A percentile compares a stretch with the other conserved stretches of the same genome.
Evolutionary conservation across 345 rosid genomes (phyloP).

Genomic region (Hibiscus syriacus): DNA sequence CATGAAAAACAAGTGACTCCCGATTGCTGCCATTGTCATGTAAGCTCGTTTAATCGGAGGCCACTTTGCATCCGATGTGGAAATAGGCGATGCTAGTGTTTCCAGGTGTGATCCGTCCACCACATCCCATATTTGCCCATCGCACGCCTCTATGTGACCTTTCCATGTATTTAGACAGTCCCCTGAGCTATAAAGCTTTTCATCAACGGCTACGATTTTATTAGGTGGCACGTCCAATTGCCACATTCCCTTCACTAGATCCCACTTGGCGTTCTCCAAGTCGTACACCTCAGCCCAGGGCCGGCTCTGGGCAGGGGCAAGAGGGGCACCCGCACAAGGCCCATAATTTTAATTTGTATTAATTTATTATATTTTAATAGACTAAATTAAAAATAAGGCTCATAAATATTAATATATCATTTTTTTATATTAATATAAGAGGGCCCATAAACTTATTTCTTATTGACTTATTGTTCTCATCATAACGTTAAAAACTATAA

Average conservation of each 20-base stretch:
- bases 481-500: too few species aligned
- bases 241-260: slow-evolving; percentile 44
- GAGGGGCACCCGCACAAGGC: too few species aligned
- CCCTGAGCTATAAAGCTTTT: slow-evolving; percentile 42
- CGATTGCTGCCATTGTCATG: slow-evolving; percentile 28
- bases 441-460: too few species aligned
- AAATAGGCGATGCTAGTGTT: slow-evolving; percentile 18
- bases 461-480: too few species aligned
- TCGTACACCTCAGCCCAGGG: slow-evolving; percentile 45
- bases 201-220: slow-evolving; percentile 33
- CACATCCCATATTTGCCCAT: slow-evolving; percentile 40
- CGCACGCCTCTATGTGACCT: slow-evolving; percentile 38
- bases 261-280: slow-evolving; percentile 26
- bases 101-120: slow-evolving; percentile 41
- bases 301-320: too few species aligned
- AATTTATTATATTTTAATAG: too few species aligned
- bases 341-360: too few species aligned
- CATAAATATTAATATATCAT: too few species aligned
- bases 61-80: slow-evolving; percentile 13
- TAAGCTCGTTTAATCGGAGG: slow-evolving; percentile 17
- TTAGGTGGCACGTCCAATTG: slow-evolving; percentile 58
- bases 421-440: too few species aligned
- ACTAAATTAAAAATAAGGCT: too few species aligned
- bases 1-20: slow-evolving; percentile 21
- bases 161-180: slow-evolving; percentile 56